These are phyloP conservation scores for Cyberlindnera americana DNA, from an alignment of 805 yeast genomes.

Conservation along the genomic window DNA sequence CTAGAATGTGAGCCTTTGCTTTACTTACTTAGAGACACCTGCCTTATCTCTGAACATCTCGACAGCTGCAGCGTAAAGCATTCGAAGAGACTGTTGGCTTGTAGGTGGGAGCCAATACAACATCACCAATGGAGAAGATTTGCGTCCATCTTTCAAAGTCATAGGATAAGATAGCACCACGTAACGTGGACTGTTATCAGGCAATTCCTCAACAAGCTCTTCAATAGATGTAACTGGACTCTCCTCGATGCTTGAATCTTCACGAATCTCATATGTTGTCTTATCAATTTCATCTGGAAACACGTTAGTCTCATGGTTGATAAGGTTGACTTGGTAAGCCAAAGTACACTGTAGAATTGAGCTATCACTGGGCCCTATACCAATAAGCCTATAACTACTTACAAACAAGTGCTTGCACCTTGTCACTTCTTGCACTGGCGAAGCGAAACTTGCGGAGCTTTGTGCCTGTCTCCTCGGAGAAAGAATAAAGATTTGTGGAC, in stretches of 20 bases:
- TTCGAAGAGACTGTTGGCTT: constrained; percentile 73
- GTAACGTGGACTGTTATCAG: constrained; percentile 78
- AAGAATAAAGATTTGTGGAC: constrained; percentile 56
- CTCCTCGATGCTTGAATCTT: constrained; percentile 38
- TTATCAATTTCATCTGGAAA: constrained; percentile 60
- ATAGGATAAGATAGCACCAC: constrained; percentile 75
- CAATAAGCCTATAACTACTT: constrained; percentile 24
- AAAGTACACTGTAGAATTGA: no score
- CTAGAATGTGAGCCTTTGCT: no score
- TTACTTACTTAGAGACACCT: constrained; percentile 31
- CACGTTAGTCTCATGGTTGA: no score
- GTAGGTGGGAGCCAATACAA: constrained; percentile 90
- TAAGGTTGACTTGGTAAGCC: no score
- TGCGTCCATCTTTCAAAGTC: constrained; percentile 65
- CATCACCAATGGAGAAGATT: constrained; percentile 68
- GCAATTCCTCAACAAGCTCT: constrained; percentile 70
- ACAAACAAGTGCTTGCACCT: constrained; percentile 61
- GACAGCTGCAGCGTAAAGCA: constrained; percentile 89
- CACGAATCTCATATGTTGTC: constrained; percentile 45
- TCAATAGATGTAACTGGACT: constrained; percentile 50
- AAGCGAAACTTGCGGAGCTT: constrained; percentile 69
- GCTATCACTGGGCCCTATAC: not conserved
- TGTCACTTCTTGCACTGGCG: constrained; percentile 59
- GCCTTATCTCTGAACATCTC: constrained; percentile 68
- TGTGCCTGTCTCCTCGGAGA: constrained; percentile 57